phyloP scores from a whole-genome alignment of 768 basidiomycete genomes.

The Neoboletus subvelutipes region DNA sequence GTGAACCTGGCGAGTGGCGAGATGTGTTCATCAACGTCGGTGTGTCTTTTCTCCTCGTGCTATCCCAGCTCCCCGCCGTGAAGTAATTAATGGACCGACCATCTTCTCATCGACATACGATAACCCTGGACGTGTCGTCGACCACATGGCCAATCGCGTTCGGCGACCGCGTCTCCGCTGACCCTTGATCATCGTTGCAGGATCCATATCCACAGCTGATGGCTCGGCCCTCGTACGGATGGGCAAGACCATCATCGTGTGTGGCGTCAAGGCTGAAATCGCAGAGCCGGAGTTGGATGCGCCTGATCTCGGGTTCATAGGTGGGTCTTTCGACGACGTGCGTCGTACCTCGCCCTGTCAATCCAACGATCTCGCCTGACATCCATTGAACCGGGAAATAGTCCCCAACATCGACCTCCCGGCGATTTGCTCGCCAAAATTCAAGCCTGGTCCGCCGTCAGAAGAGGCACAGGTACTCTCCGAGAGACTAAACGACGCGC shows the following conservation, averaged over 20 bases:
- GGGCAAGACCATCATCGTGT: slow-evolving; percentile 93
- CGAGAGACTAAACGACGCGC: slow-evolving; percentile 72
- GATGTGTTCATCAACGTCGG: slow-evolving; percentile 78
- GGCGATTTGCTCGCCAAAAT: slow-evolving; percentile 88
- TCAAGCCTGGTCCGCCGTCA: slow-evolving; percentile 92
- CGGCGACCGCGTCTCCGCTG: not conserved
- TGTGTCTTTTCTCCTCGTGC: slow-evolving; percentile 36
- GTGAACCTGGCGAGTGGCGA: slow-evolving; percentile 67
- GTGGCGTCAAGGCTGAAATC: slow-evolving; percentile 94
- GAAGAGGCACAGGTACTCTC: slow-evolving; percentile 95
- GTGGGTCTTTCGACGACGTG: slow-evolving; percentile 38
- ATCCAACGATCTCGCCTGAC: not conserved
- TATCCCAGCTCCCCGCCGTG: too few species aligned
- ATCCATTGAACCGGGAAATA: slow-evolving; percentile 25
- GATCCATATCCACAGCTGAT: slow-evolving; percentile 91
- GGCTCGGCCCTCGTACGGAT: slow-evolving; percentile 90
- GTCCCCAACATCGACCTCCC: slow-evolving; percentile 96
- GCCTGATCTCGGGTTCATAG: slow-evolving; percentile 78
- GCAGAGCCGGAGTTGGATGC: slow-evolving; percentile 83
- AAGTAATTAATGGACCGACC: too few species aligned
- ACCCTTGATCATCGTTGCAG: slow-evolving; percentile 37
- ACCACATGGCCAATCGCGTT: not conserved
- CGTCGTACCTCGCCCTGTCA: too few species aligned
- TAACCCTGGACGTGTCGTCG: not conserved
- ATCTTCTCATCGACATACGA: too few species aligned